Base-by-base conservation (phyloP, 768 basidiomycete genomes). In the Naganishia friedmannii region DNA sequence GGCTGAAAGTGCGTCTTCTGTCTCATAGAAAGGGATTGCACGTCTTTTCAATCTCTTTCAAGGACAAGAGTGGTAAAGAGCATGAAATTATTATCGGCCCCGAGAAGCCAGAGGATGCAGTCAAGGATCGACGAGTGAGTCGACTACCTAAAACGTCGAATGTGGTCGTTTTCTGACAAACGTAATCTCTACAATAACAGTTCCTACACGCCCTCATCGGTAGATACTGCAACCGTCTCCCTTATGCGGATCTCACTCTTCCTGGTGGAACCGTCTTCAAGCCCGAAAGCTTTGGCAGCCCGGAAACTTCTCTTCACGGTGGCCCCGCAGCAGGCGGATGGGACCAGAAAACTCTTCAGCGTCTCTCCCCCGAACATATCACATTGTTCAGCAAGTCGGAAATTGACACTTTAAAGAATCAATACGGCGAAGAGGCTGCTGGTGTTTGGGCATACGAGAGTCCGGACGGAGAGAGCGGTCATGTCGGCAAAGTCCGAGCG, bases 1-100 rank as follows among this genome's bases (percentile, higher is more conserved):
- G 31, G 63, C 63, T 48, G 12, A 53, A 5, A 26, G 5, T 9
- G 3, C 45, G 19, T 37, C 12, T 37, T 57, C 21, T 7, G 9
- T 3, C 28, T 42, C 45, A 53, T n/a, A 69, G 68, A 34, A 68
- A 72, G 65, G 71, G 71, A 15, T 54, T 72, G 8, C 71, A 72
- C 54, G 71, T 72, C 21, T 63, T 45, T 32, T 68, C 71, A 19
- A 72, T 72, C 60, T 34, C n/a, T 12, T 69, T 72, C 63, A 69
- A 72, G 39, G 71, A 72, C 37, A 66, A 65, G 34, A 58, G 69
- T 21, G 71, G 71, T 1, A 66, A 66, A 46, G 67, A 72, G 37
- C 71, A 72, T 31, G 71, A 72, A 29, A 68, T 72, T 37, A 72
- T 72, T 32, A 66, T 72, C 68, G 71, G 71, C 13, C 67, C 67